Conservation (phyloP, 2,329 filamentous ascomycete genomes). For the Colletotrichum somersetense region DNA sequence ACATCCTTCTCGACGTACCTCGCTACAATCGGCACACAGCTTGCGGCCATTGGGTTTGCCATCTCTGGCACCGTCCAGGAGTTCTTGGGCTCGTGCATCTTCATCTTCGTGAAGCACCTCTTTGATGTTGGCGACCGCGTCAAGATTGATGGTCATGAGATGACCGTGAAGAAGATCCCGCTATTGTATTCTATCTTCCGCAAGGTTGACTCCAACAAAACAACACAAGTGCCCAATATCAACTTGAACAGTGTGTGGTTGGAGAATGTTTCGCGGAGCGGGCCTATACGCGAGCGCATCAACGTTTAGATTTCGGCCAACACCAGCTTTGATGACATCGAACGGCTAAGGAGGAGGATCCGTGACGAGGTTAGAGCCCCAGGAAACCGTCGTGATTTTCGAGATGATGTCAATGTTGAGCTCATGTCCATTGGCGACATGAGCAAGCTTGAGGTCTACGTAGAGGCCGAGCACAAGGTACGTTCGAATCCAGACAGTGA, state of each 20-base stretch:
- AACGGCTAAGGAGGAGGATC: conserved; percentile 59
- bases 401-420: conserved; percentile 75
- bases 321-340: conserved; percentile 76
- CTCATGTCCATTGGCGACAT: conserved; percentile 49
- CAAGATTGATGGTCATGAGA: conserved; percentile 64
- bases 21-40: conserved; percentile 66
- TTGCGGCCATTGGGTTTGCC: conserved; percentile 75
- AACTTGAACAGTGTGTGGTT: conserved; percentile 77
- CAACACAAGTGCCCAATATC: conserved; percentile 61
- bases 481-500: neutral
- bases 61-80: conserved; percentile 78
- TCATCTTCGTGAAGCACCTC: conserved; percentile 79
- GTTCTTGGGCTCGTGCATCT: conserved; percentile 75
- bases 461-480: conserved; percentile 58
- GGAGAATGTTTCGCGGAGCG: conserved; percentile 75
- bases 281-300: conserved; percentile 73
- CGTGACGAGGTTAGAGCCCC: conserved; percentile 74
- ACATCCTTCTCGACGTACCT: conserved; percentile 69
- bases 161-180: conserved; percentile 44
- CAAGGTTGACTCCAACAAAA: conserved; percentile 37
- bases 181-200: conserved; percentile 44
- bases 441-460: conserved; percentile 65
- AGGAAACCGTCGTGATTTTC: conserved; percentile 72
- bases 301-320: conserved; percentile 76
- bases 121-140: conserved; percentile 78